Evolutionary conservation across 176 grass and related monocot genomes (phyloP).

Genomic region (Thalia dealbata): DNA sequence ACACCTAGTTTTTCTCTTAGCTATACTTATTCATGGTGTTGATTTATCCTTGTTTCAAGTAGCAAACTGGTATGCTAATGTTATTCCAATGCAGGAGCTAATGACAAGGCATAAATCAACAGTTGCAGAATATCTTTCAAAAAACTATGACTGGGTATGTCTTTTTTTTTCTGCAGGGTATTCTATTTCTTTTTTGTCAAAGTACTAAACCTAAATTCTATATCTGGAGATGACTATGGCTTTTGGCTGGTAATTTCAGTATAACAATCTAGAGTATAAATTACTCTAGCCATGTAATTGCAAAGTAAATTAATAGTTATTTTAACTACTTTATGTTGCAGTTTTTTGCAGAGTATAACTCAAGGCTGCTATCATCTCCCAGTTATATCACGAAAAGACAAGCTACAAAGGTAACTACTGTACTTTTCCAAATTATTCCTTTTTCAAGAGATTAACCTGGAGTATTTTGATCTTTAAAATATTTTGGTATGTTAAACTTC

Average conservation of each 20-base stretch:
- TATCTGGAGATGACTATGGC: too few relatives aligned
- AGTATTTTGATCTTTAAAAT: not conserved
- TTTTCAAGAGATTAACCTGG: not conserved
- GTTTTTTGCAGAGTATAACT: conserved; percentile 62
- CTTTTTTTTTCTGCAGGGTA: not conserved
- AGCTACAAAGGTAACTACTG: conserved; percentile 26
- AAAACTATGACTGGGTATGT: conserved; percentile 54
- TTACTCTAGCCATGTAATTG: not conserved
- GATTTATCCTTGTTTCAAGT: not conserved
- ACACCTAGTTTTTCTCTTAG: not conserved
- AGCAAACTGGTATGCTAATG: not conserved
- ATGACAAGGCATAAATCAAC: conserved; percentile 43
- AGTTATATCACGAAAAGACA: conserved; percentile 50
- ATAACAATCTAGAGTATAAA: not conserved
- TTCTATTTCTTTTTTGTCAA: not conserved
- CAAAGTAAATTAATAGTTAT: not conserved
- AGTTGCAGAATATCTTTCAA: conserved; percentile 34
- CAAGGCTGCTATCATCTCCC: conserved; percentile 29
- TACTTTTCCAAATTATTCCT: not conserved
- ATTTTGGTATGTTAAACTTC: not conserved
- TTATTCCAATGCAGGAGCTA: conserved; percentile 35
- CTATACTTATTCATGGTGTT: not conserved
- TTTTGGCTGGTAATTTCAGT: too few relatives aligned
- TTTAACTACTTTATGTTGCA: conserved; percentile 5
- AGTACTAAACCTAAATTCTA: not conserved